phyloP scores from a whole-genome alignment of 176 grass and related monocot species.

The Triticum urartu region DNA sequence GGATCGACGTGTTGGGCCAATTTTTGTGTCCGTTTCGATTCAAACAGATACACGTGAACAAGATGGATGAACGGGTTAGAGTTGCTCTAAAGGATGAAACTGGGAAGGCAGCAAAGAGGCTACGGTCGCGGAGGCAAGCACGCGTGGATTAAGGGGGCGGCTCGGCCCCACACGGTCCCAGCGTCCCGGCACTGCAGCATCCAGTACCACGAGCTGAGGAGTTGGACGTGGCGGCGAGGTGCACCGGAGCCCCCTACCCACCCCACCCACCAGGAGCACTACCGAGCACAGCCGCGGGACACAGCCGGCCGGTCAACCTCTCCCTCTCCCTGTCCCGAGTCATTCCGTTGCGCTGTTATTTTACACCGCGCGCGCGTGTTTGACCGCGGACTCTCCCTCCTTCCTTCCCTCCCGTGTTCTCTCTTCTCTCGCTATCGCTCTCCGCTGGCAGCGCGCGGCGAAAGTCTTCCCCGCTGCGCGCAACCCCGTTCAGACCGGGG shows the following conservation, averaged over 20 bases:
- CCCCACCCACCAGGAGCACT: background rate
- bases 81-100: background rate
- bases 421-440: background rate
- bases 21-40: too few relatives aligned
- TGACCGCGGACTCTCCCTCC: conserved; percentile 4
- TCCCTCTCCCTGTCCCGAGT: background rate
- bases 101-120: too few relatives aligned
- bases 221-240: background rate
- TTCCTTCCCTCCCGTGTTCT: background rate
- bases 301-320: background rate
- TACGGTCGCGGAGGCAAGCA: background rate
- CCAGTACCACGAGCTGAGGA: background rate
- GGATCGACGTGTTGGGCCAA: too few relatives aligned
- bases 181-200: background rate
- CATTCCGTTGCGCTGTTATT: background rate
- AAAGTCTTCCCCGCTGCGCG: background rate
- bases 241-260: background rate
- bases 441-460: background rate
- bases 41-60: too few relatives aligned
- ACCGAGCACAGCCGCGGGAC: background rate
- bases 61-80: too few relatives aligned
- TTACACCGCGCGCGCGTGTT: conserved; percentile 19
- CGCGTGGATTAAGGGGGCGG: background rate
- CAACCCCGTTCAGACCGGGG: conserved; percentile 31
- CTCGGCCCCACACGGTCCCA: background rate